These are phyloP conservation scores for Pueraria montana DNA, from an alignment of 306 rosid species.

Conservation along the genomic window DNA sequence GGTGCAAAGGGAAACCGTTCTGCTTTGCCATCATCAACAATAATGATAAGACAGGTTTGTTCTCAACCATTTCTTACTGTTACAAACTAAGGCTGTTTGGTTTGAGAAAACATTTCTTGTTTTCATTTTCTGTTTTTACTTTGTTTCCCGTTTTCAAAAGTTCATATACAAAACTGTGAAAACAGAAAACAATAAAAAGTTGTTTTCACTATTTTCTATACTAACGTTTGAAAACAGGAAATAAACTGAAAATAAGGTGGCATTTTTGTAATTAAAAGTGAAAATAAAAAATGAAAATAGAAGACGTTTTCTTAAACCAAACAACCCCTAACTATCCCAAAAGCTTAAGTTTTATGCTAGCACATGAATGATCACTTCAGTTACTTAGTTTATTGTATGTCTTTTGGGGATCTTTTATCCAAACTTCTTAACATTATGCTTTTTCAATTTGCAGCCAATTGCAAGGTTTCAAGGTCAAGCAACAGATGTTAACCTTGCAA, in stretches of 20 bases:
- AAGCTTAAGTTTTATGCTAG: background rate
- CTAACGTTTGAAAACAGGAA: background rate
- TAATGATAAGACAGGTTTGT: slow-evolving; percentile 94
- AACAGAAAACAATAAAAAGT: background rate
- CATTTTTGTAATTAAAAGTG: background rate
- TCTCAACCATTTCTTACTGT: slow-evolving; percentile 29
- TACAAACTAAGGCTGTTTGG: background rate
- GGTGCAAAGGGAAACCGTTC: slow-evolving; percentile 98
- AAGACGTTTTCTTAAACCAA: background rate
- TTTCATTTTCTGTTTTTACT: background rate
- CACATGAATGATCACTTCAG: background rate
- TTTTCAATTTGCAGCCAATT: slow-evolving; percentile 78
- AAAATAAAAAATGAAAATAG: background rate
- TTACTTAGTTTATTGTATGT: slow-evolving; percentile 17
- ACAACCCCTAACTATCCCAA: background rate
- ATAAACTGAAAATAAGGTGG: background rate
- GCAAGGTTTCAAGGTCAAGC: slow-evolving; percentile 98
- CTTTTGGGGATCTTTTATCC: slow-evolving; percentile 1
- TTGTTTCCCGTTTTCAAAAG: background rate
- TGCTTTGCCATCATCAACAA: slow-evolving; percentile 94
- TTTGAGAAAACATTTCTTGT: background rate
- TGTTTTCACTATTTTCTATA: background rate
- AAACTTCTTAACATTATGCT: slow-evolving; percentile 27
- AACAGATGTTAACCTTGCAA: slow-evolving; percentile 80
- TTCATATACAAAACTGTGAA: background rate